Percentiles rank a stretch among this genome's conserved stretches.
Conservation (phyloP, 805 yeast species). For the Candida tallmaniae region DNA sequence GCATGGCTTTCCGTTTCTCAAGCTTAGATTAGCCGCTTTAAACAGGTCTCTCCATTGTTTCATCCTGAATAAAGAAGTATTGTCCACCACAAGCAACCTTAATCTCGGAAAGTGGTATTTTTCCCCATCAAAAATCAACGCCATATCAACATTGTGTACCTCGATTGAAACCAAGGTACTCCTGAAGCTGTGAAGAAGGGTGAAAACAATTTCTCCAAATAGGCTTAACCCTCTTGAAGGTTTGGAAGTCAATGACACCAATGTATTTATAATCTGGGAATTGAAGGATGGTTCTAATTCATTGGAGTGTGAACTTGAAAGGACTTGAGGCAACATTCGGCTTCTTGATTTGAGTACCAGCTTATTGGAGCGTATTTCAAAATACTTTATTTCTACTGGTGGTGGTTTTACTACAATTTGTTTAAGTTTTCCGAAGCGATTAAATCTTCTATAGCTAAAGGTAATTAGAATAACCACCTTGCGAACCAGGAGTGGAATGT, state of each 20-base stretch:
- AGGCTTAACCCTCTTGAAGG: neutral
- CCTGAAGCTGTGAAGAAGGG: conserved; percentile 7
- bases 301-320: neutral
- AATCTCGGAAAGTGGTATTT: conserved; percentile 12
- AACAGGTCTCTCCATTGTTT: conserved; percentile 15
- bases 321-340: neutral
- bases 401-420: neutral
- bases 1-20: conserved; percentile 10
- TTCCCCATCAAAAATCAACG: conserved; percentile 1
- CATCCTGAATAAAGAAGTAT: conserved; percentile 13
- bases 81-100: conserved; percentile 20
- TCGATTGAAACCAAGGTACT: conserved; percentile 12
- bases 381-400: neutral
- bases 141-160: conserved; percentile 8
- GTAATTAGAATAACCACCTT: neutral
- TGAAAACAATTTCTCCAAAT: conserved; percentile 7
- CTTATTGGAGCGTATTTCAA: neutral
- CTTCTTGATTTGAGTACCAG: conserved; percentile 1
- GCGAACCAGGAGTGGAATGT: neutral
- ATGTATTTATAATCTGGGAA: neutral
- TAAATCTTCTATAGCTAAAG: neutral
- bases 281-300: conserved; percentile 1
- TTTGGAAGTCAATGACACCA: conserved; percentile 1
- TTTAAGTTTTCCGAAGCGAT: no score
- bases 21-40: conserved; percentile 8